A percentile compares a stretch with the other conserved stretches of the same genome.
phyloP scores from a whole-genome alignment of 176 grass and related monocot genomes.

The bread wheat (Triticum aestivum) region DNA sequence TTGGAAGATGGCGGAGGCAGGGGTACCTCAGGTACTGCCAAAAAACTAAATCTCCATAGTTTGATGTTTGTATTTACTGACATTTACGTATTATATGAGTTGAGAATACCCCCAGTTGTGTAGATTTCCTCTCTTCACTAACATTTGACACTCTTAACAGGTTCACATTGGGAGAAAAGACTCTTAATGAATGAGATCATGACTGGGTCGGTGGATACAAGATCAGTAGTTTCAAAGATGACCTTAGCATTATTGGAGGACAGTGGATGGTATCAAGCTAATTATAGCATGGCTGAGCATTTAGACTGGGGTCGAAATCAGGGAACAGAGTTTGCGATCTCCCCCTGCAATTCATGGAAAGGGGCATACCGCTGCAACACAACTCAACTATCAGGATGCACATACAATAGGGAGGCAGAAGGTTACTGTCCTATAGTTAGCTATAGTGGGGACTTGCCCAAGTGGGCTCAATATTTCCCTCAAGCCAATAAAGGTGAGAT shows the following conservation, averaged over 20 bases:
- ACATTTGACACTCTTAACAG: conserved; percentile 34
- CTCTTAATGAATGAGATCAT: conserved; percentile 99
- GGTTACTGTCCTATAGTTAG: conserved; percentile 99
- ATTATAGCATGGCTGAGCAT: conserved; percentile 96
- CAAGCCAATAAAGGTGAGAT: conserved; percentile 89
- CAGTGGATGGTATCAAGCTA: conserved; percentile 99
- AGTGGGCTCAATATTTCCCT: conserved; percentile 94
- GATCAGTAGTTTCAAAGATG: conserved; percentile 98
- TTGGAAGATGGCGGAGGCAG: conserved; percentile 98
- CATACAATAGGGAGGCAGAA: conserved; percentile 98
- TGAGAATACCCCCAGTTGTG: conserved; percentile 1
- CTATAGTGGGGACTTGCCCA: conserved; percentile 94
- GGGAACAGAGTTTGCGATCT: conserved; percentile 87
- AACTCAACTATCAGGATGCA: conserved; percentile 95
- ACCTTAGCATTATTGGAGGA: conserved; percentile 97
- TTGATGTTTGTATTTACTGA: neutral
- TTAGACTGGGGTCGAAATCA: conserved; percentile 97
- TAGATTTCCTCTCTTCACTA: conserved; percentile 13
- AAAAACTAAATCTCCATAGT: neutral
- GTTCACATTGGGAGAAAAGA: conserved; percentile 99
- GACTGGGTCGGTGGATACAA: conserved; percentile 98
- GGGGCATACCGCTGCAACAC: conserved; percentile 94
- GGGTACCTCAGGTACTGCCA: conserved; percentile 86
- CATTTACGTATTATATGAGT: conserved; percentile 6
- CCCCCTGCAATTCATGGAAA: conserved; percentile 87